Evolutionary conservation across 495 filamentous ascomycete genomes (phyloP).

Genomic region (Podospora pseudopauciseta): DNA sequence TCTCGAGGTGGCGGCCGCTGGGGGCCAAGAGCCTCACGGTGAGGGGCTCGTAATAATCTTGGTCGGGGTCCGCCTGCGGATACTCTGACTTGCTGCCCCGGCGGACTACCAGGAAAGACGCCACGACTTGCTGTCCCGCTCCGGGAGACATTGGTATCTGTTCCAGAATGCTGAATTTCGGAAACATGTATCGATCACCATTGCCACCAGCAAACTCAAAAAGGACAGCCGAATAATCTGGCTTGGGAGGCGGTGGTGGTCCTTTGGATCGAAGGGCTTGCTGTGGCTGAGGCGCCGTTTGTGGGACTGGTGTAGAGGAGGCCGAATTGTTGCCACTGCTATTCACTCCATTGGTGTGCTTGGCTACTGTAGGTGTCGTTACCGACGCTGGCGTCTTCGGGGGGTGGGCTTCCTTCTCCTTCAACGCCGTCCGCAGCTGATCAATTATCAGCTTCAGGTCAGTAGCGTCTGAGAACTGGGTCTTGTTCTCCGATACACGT

Average conservation of each 20-base stretch:
- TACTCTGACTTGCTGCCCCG: slow-evolving; percentile 55
- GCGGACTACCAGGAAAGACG: slow-evolving; percentile 64
- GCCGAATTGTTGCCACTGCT: slow-evolving; percentile 26
- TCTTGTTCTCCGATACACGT: slow-evolving; percentile 40
- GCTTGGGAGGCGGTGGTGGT: slow-evolving; percentile 48
- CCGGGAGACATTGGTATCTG: slow-evolving; percentile 42
- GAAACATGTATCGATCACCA: slow-evolving; percentile 87
- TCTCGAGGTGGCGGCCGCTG: slow-evolving; percentile 62
- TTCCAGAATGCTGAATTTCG: slow-evolving; percentile 81
- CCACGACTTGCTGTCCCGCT: slow-evolving; percentile 46
- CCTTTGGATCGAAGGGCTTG: slow-evolving; percentile 51
- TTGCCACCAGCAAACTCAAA: slow-evolving; percentile 80
- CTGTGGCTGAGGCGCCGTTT: slow-evolving; percentile 31
- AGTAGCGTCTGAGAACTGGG: slow-evolving; percentile 41
- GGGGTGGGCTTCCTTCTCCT: slow-evolving; percentile 29
- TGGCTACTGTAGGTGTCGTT: not conserved
- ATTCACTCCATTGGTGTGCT: slow-evolving; percentile 19
- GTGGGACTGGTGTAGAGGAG: slow-evolving; percentile 28
- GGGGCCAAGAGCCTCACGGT: slow-evolving; percentile 71
- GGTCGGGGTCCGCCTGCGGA: slow-evolving; percentile 45
- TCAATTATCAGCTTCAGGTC: slow-evolving; percentile 45
- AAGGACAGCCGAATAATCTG: slow-evolving; percentile 68
- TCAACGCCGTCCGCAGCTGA: slow-evolving; percentile 28
- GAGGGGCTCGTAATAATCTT: slow-evolving; percentile 86
- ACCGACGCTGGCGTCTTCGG: slow-evolving; percentile 21